Evolutionary conservation across 2,329 filamentous ascomycete genomes (phyloP), one percentile per base, ranked within the genome.

Genomic region (Dendryphion nanum): DNA sequence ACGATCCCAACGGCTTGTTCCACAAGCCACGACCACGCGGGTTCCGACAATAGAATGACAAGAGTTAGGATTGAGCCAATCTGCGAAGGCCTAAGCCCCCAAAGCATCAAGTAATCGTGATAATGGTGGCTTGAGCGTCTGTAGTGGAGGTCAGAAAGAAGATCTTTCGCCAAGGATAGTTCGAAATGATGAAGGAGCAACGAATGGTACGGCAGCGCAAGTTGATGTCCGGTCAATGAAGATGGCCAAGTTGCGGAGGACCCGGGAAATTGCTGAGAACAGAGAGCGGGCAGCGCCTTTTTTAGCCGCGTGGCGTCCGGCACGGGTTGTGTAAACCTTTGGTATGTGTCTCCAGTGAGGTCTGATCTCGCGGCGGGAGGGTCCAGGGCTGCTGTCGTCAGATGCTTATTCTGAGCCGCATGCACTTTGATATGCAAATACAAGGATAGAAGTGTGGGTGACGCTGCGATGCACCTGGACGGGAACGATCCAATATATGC

Each of bases 391-490:
- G 60, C 53, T 62, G 58, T 59, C 57, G 59, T 65, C 51, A 64
- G 59, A 65, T 54, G 51, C 55, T 61, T 62, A 53, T 54, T 51
- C 45, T 53, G 56, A 64, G 60, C 58, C 57, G 46, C 60, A 61
- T 51, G 47, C 47, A 54, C 41, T 32, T 47, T 47, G 38, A 41
- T 38, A 37, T 36, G 23, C 23, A n/a, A n/a, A 26, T 26, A 26
- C 10, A n/a, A n/a, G n/a, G n/a, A n/a, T n/a, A n/a, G n/a, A n/a
- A n/a, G n/a, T n/a, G n/a, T n/a, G n/a, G n/a, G n/a, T n/a, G 23
- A 8, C 23, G 23, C 10, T 26, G 23, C 23, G 23, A 26, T 26
- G 23, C 10, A 26, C 10, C 10, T n/a, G n/a, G n/a, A n/a, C n/a
- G n/a, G n/a, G n/a, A n/a, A n/a, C n/a, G n/a, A n/a, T n/a, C n/a